Evolutionary conservation across 2,329 filamentous ascomycete genomes (phyloP), one percentile per base, ranked within the genome.

Genomic region (Zymoseptoria tritici): DNA sequence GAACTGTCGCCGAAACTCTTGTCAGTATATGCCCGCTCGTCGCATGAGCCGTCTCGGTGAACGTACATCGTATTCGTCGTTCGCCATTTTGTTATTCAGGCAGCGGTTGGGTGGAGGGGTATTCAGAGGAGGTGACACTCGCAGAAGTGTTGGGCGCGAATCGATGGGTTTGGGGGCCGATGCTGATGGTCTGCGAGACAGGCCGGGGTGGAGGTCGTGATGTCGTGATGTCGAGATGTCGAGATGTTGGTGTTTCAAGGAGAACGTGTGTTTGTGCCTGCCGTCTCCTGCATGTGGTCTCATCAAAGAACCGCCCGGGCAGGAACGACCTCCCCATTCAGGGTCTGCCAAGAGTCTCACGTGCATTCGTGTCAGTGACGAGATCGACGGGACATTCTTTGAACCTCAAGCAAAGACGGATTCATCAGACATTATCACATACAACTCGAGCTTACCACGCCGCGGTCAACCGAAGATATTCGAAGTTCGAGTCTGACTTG

Each of bases 61-160:
- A 49, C 36, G 16, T n/a, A 46, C 36, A 58, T 99, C 94, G 82
- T 99, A 99, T 83, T 99, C 94, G 85, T 99, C 94, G 87, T 97
- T 99, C 75, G 93, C 94, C 94, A 97, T 99, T 79, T 46, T 46
- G 36, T 54, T 49, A 20, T 16, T 55, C 26, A 52, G 31, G 57
- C 20, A 49, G 51, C 49, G 55, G 49, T 52, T 24, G 42, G 46
- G 36, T 57, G 55, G 52, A 53, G 52, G 52, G 52, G 52, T 53
- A 31, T 53, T 46, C 52, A 26, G 22, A 19, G 42, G 22, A 24
- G 52, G 58, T 36, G 29, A 24, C 29, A 49, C 55, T 58, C 26
- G 29, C 29, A 56, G 42, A 56, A 56, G 58, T 51, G 31, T 49
- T 46, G 50, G 19, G 22, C 19, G 42, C n/a, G 9, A 42, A 55